Percentiles rank a stretch among this genome's conserved stretches.
Evolutionary conservation across 75 land plant genomes (phyloP).

Genomic region (Selaginella tamariscina): DNA sequence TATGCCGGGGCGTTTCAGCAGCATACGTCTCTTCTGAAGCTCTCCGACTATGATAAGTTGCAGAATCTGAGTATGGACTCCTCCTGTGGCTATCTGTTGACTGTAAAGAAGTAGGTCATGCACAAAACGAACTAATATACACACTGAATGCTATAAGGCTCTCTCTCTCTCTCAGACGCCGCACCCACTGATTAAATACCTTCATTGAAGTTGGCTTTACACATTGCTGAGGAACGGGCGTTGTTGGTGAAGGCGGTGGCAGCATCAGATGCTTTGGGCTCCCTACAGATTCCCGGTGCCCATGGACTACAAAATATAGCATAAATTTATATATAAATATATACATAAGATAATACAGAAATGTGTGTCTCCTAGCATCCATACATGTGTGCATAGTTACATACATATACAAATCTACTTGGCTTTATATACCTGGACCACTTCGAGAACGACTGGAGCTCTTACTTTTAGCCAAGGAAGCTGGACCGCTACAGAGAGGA

Average conservation of each 20-base stretch:
- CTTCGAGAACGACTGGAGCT: too few species aligned
- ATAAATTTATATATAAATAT: not conserved
- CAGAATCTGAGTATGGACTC: not conserved
- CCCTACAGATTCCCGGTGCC: not conserved
- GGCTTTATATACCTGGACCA: too few species aligned
- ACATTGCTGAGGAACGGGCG: slow-evolving; percentile 1
- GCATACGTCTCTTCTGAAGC: not conserved
- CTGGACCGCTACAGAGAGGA: not conserved
- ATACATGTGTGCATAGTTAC: too few species aligned
- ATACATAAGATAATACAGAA: too few species aligned
- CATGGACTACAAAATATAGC: not conserved
- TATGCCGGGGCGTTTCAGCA: not conserved
- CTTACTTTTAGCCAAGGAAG: not conserved
- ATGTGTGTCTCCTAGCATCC: too few species aligned
- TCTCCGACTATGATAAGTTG: not conserved
- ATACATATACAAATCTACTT: too few species aligned
- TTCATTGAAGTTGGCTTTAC: too few species aligned
- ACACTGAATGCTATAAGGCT: too few species aligned
- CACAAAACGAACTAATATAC: not conserved
- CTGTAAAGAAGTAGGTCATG: not conserved
- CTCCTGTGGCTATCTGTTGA: not conserved
- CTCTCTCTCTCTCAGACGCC: too few species aligned
- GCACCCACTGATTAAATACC: too few species aligned
- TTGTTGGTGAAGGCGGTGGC: not conserved
- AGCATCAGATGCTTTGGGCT: slow-evolving; percentile 1